A percentile compares a stretch with the other conserved stretches of the same genome.
Evolutionary conservation across 2,329 filamentous ascomycete genomes (phyloP).

Genomic region (Colletotrichum tropicale): DNA sequence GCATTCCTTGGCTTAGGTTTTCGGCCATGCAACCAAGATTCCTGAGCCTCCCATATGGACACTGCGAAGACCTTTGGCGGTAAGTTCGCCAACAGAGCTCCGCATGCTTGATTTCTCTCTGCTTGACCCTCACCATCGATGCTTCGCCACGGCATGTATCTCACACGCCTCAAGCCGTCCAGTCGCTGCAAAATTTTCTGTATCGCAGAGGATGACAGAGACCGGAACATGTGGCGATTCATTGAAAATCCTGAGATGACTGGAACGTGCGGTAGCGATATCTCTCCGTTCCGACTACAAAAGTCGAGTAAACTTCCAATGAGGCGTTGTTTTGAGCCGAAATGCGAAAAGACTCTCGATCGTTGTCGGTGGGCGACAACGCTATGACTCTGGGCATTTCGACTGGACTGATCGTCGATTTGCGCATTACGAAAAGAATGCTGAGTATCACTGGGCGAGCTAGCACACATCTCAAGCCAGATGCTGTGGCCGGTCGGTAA

Average conservation of each 20-base stretch:
- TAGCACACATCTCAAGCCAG: neutral
- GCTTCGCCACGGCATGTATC: neutral
- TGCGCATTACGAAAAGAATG: neutral
- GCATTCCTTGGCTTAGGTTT: neutral
- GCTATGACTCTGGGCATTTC: too few species aligned
- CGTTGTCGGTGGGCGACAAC: neutral
- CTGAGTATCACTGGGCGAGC: neutral
- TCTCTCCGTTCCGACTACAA: neutral
- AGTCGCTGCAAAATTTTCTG: neutral
- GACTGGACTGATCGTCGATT: neutral
- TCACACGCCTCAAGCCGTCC: neutral
- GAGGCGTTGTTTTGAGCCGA: neutral
- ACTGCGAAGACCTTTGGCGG: neutral
- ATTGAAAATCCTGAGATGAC: neutral
- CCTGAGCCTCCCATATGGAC: neutral
- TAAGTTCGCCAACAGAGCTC: neutral
- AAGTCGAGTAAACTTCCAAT: neutral
- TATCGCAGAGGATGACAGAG: neutral
- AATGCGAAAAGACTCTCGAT: neutral
- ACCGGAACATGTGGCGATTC: neutral
- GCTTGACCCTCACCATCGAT: neutral
- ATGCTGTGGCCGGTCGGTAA: neutral
- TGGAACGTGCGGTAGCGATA: neutral
- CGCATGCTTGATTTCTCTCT: neutral
- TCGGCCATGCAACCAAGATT: neutral